Evolutionary conservation across 352 stramenopile genomes (phyloP), one percentile per base, ranked within the genome.

Genomic region (Phytopythium litorale): DNA sequence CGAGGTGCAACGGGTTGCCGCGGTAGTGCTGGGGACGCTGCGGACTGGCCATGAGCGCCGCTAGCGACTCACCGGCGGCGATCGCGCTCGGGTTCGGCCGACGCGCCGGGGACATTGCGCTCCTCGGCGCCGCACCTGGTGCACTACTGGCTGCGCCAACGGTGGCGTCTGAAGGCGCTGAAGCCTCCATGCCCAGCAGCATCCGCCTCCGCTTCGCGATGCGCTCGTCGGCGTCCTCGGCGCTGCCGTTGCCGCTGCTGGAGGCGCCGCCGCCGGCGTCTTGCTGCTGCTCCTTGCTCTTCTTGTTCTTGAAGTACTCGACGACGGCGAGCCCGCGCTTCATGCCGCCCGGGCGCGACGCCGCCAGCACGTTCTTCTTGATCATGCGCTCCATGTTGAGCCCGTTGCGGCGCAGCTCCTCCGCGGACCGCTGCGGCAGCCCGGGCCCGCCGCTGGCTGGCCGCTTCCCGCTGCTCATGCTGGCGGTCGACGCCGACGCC

Each of bases 351-450:
- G 67, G 73, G 13, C 81, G 76, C 6, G 77, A 76, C 40, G 71
- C 66, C 59, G 65, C 72, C 23, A 82, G 56, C 33, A 91, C 81
- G 64, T 93, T 93, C 60, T 90, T 91, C 68, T 90, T 81, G 66
- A 93, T 88, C 84, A 93, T 93, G 54, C 90, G 90, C 69, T 93
- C 84, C 81, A 91, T 91, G 62, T 89, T 93, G 38, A 91, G 53
- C 18, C 72, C 71, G 67, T 76, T 91, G 51, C 81, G 84, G 0
- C 83, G 80, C 62, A 75, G 16, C 19, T 92, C 71, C 21, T 89
- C 75, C 2, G 68, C 84, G 23, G 28, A 65, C 50, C 67, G 67
- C 1, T 57, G 18, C 30, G 49, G 30, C 53, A 35, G n/a, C 35
- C 30, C 37, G 52, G 52, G 19, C 32, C 28, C 38, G 53, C 32